These are phyloP conservation scores for Citrullus amarus DNA, from an alignment of 306 rosid genomes.

Conservation along the genomic window DNA sequence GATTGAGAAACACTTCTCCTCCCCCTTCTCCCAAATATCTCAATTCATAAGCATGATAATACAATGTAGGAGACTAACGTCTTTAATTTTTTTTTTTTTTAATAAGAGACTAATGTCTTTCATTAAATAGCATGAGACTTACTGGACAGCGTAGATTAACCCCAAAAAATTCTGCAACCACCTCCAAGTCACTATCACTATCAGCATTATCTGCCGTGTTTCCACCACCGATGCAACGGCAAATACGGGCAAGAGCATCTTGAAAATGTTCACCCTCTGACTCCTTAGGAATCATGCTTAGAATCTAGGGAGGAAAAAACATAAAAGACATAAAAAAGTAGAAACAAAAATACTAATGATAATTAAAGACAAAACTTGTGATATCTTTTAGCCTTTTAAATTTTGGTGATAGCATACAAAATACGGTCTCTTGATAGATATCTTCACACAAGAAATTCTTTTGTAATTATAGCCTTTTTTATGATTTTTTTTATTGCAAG, in stretches of 20 bases:
- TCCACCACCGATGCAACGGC: constrained; percentile 78
- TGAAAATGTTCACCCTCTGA: constrained; percentile 73
- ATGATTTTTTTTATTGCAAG: too few species aligned
- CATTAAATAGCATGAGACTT: constrained; percentile 21
- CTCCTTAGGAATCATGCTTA: constrained; percentile 69
- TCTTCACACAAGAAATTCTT: too few species aligned
- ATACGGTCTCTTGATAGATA: too few species aligned
- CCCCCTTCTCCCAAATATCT: not conserved
- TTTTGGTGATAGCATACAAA: too few species aligned
- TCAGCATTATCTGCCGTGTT: constrained; percentile 61
- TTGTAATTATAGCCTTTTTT: too few species aligned
- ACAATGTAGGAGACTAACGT: not conserved
- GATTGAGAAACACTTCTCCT: not conserved
- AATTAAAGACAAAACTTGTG: not conserved
- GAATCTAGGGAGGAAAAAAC: constrained; percentile 35
- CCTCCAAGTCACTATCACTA: constrained; percentile 94
- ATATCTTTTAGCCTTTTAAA: too few species aligned
- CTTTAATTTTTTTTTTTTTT: too few species aligned
- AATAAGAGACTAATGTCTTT: not conserved
- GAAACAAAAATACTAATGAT: not conserved
- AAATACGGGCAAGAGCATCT: constrained; percentile 87
- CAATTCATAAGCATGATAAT: not conserved
- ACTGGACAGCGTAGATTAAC: constrained; percentile 95
- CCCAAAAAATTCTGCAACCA: constrained; percentile 74
- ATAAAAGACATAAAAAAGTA: not conserved